Evolutionary conservation across 2,329 filamentous ascomycete genomes (phyloP), one percentile per base, ranked within the genome.

Genomic region (Colletotrichum karsti): DNA sequence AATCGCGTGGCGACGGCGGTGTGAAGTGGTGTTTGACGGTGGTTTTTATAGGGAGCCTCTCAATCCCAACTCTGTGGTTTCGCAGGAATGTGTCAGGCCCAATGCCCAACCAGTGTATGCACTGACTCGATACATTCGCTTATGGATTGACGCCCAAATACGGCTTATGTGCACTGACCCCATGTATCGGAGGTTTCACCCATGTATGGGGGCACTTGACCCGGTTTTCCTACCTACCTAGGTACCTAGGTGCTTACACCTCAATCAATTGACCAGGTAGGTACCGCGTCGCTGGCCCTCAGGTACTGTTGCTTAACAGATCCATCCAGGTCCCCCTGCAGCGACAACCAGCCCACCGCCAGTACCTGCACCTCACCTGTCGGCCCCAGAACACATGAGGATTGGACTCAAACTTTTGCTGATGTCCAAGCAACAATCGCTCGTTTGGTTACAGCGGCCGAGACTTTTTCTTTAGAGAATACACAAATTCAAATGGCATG

Each of bases 161-260:
- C 6, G 28, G 28, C 28, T 33, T n/a, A n/a, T n/a, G n/a, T n/a
- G n/a, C n/a, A n/a, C n/a, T n/a, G n/a, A n/a, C n/a, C n/a, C n/a
- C n/a, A n/a, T n/a, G n/a, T n/a, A n/a, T n/a, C n/a, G n/a, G n/a
- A n/a, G n/a, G n/a, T n/a, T n/a, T n/a, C n/a, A n/a, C n/a, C n/a
- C n/a, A n/a, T n/a, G n/a, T n/a, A n/a, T n/a, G n/a, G n/a, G n/a
- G n/a, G n/a, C n/a, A n/a, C n/a, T n/a, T n/a, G n/a, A n/a, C 41
- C 18, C 41, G 41, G 20, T 44, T 22, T 18, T 18, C 41, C 20
- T 18, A 44, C 41, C 20, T 0, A 0, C 20, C 41, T 44, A 44
- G 41, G 41, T 44, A 9, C 0, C 0, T 22, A 10, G 41, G 20
- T n/a, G n/a, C n/a, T n/a, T n/a, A n/a, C n/a, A n/a, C n/a, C n/a